Evolutionary conservation across 2,329 filamentous ascomycete genomes (phyloP).

Genomic region (Fusarium siculi): DNA sequence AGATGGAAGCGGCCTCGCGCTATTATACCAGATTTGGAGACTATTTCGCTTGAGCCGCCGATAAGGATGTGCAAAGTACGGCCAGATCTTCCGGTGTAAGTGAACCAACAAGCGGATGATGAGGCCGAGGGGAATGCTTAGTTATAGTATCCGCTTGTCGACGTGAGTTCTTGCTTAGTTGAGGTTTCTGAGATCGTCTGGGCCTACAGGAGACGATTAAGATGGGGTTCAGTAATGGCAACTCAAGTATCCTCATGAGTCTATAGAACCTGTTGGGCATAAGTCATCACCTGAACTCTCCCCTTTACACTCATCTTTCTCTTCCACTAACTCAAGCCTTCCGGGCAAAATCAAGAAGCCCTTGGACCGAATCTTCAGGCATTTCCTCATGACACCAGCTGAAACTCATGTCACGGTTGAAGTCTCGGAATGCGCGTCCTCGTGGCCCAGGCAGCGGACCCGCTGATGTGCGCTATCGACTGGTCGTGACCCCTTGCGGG

Average conservation of each 20-base stretch:
- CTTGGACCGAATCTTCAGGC: neutral
- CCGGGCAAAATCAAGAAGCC: neutral
- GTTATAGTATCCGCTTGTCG: neutral
- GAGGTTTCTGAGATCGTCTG: accelerated
- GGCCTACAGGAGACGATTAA: neutral
- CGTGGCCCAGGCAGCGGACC: constrained; percentile 31
- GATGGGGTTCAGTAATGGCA: neutral
- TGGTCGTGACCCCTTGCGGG: constrained; percentile 33
- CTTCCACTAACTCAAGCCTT: neutral
- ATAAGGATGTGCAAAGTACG: neutral
- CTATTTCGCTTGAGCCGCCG: neutral
- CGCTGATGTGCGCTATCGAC: constrained; percentile 28
- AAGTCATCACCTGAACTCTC: no score
- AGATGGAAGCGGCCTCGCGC: constrained; percentile 14
- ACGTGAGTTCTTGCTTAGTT: neutral
- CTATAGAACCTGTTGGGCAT: neutral
- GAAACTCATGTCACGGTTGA: constrained; percentile 10
- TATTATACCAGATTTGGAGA: constrained; percentile 27
- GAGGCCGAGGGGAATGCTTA: neutral
- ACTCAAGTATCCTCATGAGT: neutral
- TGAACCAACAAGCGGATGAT: neutral
- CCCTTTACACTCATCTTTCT: accelerated
- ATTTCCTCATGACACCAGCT: constrained; percentile 7
- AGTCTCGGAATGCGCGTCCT: constrained; percentile 16
- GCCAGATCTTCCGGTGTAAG: neutral